phyloP scores from a whole-genome alignment of 768 basidiomycete species.

The Cubamyces sp. region DNA sequence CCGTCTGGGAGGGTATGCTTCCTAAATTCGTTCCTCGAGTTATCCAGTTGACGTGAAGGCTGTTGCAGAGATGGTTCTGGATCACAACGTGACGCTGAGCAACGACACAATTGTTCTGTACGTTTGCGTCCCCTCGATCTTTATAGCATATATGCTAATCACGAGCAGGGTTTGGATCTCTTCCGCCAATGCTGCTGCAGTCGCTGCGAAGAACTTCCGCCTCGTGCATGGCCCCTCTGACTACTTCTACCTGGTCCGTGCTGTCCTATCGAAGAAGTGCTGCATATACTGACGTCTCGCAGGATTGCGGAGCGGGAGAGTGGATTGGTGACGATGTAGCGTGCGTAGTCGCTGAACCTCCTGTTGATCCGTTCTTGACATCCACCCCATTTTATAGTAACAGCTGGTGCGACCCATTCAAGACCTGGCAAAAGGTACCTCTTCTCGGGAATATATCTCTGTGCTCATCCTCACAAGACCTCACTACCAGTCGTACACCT shows the following conservation, averaged over 20 bases:
- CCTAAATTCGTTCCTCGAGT: not conserved
- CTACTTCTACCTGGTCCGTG: slow-evolving; percentile 71
- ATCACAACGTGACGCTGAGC: slow-evolving; percentile 38
- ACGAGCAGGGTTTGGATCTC: slow-evolving; percentile 70
- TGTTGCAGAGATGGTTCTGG: slow-evolving; percentile 40
- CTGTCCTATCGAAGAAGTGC: not conserved
- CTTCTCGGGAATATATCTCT: not conserved
- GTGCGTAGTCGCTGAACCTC: slow-evolving; percentile 30
- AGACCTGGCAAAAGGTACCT: slow-evolving; percentile 73
- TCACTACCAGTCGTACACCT: slow-evolving; percentile 58
- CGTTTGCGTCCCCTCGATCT: slow-evolving; percentile 23
- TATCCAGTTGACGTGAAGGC: not conserved
- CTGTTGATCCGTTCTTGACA: not conserved
- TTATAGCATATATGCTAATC: slow-evolving; percentile 15
- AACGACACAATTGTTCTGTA: slow-evolving; percentile 59
- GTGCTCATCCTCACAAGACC: slow-evolving; percentile 22
- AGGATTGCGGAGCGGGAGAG: slow-evolving; percentile 73
- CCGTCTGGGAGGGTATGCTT: slow-evolving; percentile 47
- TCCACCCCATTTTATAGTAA: slow-evolving; percentile 39
- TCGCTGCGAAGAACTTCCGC: slow-evolving; percentile 61
- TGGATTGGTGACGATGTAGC: slow-evolving; percentile 62
- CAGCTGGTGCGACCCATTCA: slow-evolving; percentile 81
- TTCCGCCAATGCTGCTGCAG: slow-evolving; percentile 58
- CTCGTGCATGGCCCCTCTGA: slow-evolving; percentile 74
- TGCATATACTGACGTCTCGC: not conserved